Evolutionary conservation across 1,139 yeast species (phyloP).

Genomic region (Pichia sp.): DNA sequence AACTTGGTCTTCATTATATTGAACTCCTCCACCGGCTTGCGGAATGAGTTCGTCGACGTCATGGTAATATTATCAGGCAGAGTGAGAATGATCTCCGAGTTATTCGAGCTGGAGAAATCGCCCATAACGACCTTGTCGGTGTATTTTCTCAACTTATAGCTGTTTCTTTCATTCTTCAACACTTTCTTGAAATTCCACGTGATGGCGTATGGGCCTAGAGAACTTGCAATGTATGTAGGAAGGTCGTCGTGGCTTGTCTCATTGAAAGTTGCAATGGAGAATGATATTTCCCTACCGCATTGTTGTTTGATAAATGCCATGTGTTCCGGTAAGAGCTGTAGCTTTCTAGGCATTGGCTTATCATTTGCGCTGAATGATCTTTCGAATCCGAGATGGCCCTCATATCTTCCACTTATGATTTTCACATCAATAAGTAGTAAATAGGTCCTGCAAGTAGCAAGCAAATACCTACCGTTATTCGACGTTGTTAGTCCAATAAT

Average conservation of each 20-base stretch:
- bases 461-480: constrained; percentile 73
- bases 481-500: constrained; percentile 63
- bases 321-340: constrained; percentile 68
- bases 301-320: constrained; percentile 53
- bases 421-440: constrained; percentile 60
- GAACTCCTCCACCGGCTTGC: constrained; percentile 43
- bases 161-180: constrained; percentile 23
- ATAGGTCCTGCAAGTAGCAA: constrained; percentile 72
- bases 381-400: constrained; percentile 57
- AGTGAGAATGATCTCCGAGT: constrained; percentile 63
- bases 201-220: constrained; percentile 74
- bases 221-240: constrained; percentile 68
- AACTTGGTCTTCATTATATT: constrained; percentile 17
- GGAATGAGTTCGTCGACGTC: constrained; percentile 52
- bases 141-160: constrained; percentile 57
- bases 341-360: constrained; percentile 63
- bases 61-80: constrained; percentile 65
- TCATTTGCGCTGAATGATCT: constrained; percentile 57
- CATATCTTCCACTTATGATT: constrained; percentile 54
- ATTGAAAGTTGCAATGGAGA: constrained; percentile 73
- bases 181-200: constrained; percentile 71
- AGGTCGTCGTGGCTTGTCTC: constrained; percentile 34
- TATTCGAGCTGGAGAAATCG: constrained; percentile 69
- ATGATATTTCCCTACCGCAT: constrained; percentile 45
- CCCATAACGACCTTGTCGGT: constrained; percentile 62